phyloP scores from a whole-genome alignment of 805 yeast genomes.

The Lipomyces starkeyi region DNA sequence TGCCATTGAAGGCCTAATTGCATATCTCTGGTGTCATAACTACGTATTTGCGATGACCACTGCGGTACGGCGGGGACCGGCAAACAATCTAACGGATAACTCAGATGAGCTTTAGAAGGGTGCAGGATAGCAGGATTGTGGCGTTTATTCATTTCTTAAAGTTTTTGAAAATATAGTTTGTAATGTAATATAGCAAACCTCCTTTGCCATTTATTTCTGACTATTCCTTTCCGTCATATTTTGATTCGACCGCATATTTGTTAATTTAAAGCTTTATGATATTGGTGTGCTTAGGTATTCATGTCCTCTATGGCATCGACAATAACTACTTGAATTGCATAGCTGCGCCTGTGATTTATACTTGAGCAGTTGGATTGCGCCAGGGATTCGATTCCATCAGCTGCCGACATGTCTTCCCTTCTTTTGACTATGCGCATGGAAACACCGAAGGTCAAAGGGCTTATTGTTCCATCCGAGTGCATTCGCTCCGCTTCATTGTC shows the following conservation, averaged over 20 bases:
- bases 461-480: too few relatives aligned
- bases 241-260: background rate
- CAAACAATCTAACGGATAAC: background rate
- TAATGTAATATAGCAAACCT: background rate
- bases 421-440: too few relatives aligned
- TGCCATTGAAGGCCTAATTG: constrained; percentile 24
- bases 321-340: background rate
- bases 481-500: too few relatives aligned
- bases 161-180: constrained; percentile 1
- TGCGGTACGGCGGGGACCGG: background rate
- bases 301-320: background rate
- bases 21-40: background rate
- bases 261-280: background rate
- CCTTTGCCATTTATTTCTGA: background rate
- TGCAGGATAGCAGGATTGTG: constrained; percentile 1
- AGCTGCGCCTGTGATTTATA: background rate
- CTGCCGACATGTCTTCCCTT: too few relatives aligned
- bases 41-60: background rate
- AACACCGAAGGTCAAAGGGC: too few relatives aligned
- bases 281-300: background rate
- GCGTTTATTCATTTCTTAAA: background rate
- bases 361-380: too few relatives aligned
- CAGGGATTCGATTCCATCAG: too few relatives aligned
- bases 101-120: background rate
- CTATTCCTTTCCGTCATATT: background rate